Evolutionary conservation across 2,329 filamentous ascomycete species (phyloP), one percentile per base, ranked within the genome.

Genomic region (Dendryphion nanum): DNA sequence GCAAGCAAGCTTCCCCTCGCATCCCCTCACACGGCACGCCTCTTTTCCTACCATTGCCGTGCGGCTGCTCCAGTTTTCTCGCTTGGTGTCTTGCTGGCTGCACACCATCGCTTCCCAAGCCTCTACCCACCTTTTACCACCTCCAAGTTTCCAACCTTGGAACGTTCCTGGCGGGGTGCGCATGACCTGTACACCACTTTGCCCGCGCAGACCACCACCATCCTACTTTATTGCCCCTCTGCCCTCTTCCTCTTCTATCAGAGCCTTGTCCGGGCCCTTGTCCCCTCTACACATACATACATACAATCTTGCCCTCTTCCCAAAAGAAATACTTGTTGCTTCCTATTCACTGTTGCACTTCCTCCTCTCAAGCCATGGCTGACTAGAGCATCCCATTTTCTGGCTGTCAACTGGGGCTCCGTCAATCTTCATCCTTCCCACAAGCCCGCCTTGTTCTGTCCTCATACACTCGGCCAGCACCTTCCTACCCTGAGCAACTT

Each of bases 211-310:
- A 48, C 35, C 52, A 52, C 53, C 50, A 53, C 52, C 44, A 33
- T 44, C 39, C 52, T 48, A 52, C 52, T 51, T 50, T 58, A 61
- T 55, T 58, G 57, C 57, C 58, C 50, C 55, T 53, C 47, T 48
- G 45, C 51, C 46, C 44, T 30, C 15, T 15, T 15, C 32, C 34
- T 36, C 49, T 23, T 20, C 30, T 35, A 10, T 30, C 8, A 10
- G 29, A 30, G 8, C 29, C 23, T 26, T 26, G 23, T 8, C 23
- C 23, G 23, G n/a, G 23, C 23, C 8, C n/a, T n/a, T 26, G 8
- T 8, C 23, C 8, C 23, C 23, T 8, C n/a, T n/a, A n/a, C n/a
- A n/a, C n/a, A n/a, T n/a, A n/a, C n/a, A n/a, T n/a, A n/a, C n/a
- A n/a, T n/a, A n/a, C n/a, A n/a, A n/a, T n/a, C n/a, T n/a, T n/a